Base-by-base conservation (phyloP, 768 basidiomycete species). In the Boletus vermiculosoides region DNA sequence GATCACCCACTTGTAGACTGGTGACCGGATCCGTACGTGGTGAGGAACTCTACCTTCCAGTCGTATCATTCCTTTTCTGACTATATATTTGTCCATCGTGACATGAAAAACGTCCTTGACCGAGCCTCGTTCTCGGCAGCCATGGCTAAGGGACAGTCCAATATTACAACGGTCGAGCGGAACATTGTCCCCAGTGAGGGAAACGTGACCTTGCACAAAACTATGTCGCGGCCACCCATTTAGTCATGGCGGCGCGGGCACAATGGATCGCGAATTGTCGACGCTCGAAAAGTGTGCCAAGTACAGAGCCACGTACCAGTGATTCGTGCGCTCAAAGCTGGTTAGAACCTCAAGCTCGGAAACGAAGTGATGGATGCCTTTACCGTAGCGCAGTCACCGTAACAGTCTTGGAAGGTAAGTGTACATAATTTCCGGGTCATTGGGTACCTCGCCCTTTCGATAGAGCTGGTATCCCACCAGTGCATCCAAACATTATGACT, bases 331-430 rank as follows among this genome's bases (percentile, higher is more conserved):
- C 72, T 93, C 41, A 59, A 71, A 50, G 83, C 83, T 3, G 91
- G 92, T 1, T 76, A 91, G 65, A 79, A 23, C n/a, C 80, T 93
- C 42, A 74, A 69, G 39, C 70, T 77, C 4, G 88, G 87, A 16
- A 90, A 90, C 1, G 87, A 90, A 66, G 90, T 91, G 5, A 84
- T 93, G 80, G 89, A 92, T 67, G 90, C 91, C n/a, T n/a, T n/a
- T n/a, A 84, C 79, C 4, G 85, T 88, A 3, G 86, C 88, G 89
- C 91, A 0, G 91, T 90, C 10, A 75, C n/a, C n/a, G n/a, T n/a
- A n/a, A n/a, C 82, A 0, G 70, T 77, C 15, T 74, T 93, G 80
- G 92, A 92, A 80, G 86, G 89, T n/a, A n/a, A n/a, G n/a, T n/a
- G n/a, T n/a, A n/a, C n/a, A n/a, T n/a, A n/a, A n/a, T n/a, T n/a